A percentile compares a stretch with the other conserved stretches of the same genome.
Evolutionary conservation across 1,284 basidiomycete genomes (phyloP).

Genomic region (Prillingera fragicola): DNA sequence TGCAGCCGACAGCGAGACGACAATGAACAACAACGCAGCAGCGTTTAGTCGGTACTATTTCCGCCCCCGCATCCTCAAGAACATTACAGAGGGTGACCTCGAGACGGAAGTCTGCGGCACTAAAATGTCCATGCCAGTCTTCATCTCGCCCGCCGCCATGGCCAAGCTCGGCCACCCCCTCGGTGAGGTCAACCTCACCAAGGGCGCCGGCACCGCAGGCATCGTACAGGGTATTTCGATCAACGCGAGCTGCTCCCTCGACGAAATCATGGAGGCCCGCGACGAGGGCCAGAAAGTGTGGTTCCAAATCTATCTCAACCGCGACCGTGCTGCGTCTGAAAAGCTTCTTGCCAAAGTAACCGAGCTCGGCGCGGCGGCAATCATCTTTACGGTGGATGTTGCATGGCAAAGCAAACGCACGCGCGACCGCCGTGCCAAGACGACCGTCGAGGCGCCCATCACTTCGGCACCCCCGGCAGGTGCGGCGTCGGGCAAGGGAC

Average conservation of each 20-base stretch:
- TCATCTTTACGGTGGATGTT: conserved; percentile 90
- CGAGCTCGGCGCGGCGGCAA: conserved; percentile 54
- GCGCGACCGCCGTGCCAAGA: conserved; percentile 56
- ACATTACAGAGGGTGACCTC: conserved; percentile 29
- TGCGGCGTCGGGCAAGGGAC: background rate
- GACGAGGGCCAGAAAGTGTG: conserved; percentile 45
- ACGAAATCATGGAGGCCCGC: conserved; percentile 52
- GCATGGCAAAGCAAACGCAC: conserved; percentile 83
- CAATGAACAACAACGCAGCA: conserved; percentile 50
- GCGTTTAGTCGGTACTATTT: conserved; percentile 55
- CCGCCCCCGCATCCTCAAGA: conserved; percentile 49
- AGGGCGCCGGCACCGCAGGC: conserved; percentile 46
- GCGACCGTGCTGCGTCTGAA: conserved; percentile 51
- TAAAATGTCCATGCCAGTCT: conserved; percentile 44
- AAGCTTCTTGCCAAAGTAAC: conserved; percentile 51
- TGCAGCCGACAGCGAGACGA: conserved; percentile 52
- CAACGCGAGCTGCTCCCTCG: conserved; percentile 50
- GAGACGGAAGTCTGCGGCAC: conserved; percentile 43
- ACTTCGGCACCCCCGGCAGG: no score
- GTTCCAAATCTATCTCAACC: conserved; percentile 55
- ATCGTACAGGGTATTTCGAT: conserved; percentile 42
- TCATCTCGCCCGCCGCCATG: conserved; percentile 53
- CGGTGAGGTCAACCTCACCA: conserved; percentile 51
- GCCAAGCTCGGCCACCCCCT: conserved; percentile 52
- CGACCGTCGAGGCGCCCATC: conserved; percentile 16